Evolutionary conservation across 805 yeast species (phyloP), one percentile per base, ranked within the genome.

Genomic region (Kuraishia hungarica): DNA sequence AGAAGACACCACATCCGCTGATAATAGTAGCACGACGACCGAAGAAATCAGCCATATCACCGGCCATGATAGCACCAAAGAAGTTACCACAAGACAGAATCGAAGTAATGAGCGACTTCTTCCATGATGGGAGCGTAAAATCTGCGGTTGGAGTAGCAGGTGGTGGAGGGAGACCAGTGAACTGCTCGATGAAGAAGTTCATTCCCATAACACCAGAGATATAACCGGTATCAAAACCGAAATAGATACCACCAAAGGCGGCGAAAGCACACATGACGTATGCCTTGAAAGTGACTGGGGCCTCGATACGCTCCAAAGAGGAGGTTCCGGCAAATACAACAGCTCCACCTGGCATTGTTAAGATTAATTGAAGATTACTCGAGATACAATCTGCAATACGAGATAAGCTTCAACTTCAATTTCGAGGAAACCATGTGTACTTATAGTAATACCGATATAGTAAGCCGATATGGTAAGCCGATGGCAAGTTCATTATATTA

Each of bases 81-180:
- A 84, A 83, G 17, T 90, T 86, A 59, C 92, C 92, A 55, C 83
- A 76, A 19, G 89, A 83, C 55, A 86, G 74, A 55, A 85, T 82
- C n/a, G 89, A 86, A n/a, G 87, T 86, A 51, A 86, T 80, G 48
- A 87, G 64, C 48, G 74, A 70, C 57, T 67, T 67, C 55, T 67
- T 61, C 63, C 66, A 70, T 2, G 74, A 49, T 1, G 57, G 59
- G 2, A 70, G 54, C 22, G 62, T 66, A 50, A 55, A 64, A 2
- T 48, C 54, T 15, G 53, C 62, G 29, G 56, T 54, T 13, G 61
- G 55, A 22, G 60, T 49, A 46, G 59, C 60, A 21, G 59, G 56
- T 47, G 61, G 48, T 22, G 55, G 60, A 15, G 50, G 50, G 28
- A 62, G 62, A 24, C 60, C 60, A 8, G 70, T 61, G 55, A 69